Conservation (phyloP, 2,329 filamentous ascomycete species). For the Chalaropsis thielavioides region DNA sequence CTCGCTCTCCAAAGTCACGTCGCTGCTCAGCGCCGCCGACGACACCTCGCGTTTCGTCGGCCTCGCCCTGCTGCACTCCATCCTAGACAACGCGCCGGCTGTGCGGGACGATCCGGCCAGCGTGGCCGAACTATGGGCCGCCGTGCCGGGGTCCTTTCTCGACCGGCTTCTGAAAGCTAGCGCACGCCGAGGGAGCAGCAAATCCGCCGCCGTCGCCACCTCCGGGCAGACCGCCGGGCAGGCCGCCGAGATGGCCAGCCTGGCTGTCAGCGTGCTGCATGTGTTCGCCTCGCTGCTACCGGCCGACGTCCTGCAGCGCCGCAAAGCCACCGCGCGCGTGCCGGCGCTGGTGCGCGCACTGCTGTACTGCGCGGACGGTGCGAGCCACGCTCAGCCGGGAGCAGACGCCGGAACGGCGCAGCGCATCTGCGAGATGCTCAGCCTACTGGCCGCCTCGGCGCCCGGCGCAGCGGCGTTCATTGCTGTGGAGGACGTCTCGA, state of each 20-base stretch:
- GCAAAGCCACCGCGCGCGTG: constrained; percentile 38
- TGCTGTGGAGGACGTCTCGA: constrained; percentile 35
- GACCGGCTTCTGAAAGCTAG: constrained; percentile 47
- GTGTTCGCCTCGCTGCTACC: constrained; percentile 46
- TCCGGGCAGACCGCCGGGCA: constrained; percentile 17
- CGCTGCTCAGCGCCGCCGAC: constrained; percentile 43
- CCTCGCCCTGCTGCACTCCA: constrained; percentile 49
- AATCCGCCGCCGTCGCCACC: constrained; percentile 18
- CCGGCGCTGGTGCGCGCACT: constrained; percentile 39
- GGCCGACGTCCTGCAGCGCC: constrained; percentile 29
- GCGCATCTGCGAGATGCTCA: constrained; percentile 32
- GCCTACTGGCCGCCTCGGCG: constrained; percentile 38
- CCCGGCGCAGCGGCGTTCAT: constrained; percentile 37
- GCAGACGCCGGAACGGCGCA: not conserved
- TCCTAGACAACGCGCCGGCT: constrained; percentile 45
- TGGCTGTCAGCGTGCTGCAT: constrained; percentile 48
- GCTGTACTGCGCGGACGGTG: constrained; percentile 24
- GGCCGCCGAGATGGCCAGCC: constrained; percentile 42
- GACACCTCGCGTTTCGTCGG: constrained; percentile 57
- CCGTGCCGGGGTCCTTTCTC: constrained; percentile 47
- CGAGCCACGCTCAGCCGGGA: not conserved
- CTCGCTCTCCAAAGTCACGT: constrained; percentile 33
- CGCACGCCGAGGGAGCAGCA: constrained; percentile 22
- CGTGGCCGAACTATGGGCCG: constrained; percentile 41
- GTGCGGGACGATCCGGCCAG: constrained; percentile 33